phyloP scores from a whole-genome alignment of 495 filamentous ascomycete genomes.

The Chaetomium fimeti region DNA sequence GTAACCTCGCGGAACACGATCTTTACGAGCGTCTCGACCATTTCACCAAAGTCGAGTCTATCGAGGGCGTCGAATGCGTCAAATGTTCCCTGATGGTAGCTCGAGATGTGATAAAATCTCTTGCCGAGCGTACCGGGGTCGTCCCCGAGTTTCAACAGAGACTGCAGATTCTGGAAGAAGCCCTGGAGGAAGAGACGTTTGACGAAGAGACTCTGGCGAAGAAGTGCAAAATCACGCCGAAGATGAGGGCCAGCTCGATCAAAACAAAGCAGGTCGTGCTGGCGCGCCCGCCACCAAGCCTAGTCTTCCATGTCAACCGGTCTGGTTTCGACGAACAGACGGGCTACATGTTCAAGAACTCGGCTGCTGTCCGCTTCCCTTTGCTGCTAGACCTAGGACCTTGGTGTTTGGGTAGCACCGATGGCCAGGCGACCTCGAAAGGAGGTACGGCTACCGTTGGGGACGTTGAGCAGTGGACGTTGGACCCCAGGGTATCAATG shows the following conservation, averaged over 20 bases:
- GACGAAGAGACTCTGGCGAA: conserved; percentile 69
- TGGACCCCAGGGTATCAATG: conserved; percentile 67
- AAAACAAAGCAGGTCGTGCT: conserved; percentile 90
- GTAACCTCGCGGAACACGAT: conserved; percentile 55
- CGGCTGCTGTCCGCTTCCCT: conserved; percentile 73
- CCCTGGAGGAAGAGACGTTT: conserved; percentile 77
- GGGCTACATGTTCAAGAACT: conserved; percentile 77
- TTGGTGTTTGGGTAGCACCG: conserved; percentile 69
- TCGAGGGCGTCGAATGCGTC: conserved; percentile 84
- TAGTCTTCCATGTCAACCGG: conserved; percentile 86
- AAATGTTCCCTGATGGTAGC: conserved; percentile 76
- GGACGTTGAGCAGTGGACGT: conserved; percentile 62
- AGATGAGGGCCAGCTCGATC: conserved; percentile 63
- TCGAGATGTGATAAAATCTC: conserved; percentile 37
- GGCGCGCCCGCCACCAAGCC: conserved; percentile 70
- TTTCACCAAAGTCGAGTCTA: conserved; percentile 79
- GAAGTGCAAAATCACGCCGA: conserved; percentile 70
- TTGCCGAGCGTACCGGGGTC: conserved; percentile 35
- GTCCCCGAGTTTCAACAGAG: conserved; percentile 43
- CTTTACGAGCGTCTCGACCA: conserved; percentile 77
- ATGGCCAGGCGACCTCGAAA: conserved; percentile 12
- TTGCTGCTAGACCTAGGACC: conserved; percentile 65
- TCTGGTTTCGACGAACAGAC: conserved; percentile 84
- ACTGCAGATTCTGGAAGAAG: conserved; percentile 61
- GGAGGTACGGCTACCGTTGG: not conserved